Base-by-base conservation (phyloP, 2,329 filamentous ascomycete genomes). In the Teratosphaeria viscida region DNA sequence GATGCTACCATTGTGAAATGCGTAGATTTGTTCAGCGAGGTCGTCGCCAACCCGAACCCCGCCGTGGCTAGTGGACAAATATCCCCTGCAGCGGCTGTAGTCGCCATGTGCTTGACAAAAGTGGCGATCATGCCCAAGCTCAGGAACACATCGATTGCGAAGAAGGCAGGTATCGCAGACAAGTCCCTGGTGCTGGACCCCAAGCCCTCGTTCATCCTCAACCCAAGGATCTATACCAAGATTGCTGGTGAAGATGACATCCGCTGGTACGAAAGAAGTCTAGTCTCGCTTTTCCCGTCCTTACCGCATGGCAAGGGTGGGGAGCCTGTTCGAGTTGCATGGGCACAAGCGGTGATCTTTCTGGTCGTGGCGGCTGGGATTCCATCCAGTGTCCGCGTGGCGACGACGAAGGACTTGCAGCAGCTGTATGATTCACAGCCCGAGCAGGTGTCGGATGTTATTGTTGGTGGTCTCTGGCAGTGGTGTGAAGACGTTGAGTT, bases 311-410 rank as follows among this genome's bases (percentile, higher is more conserved):
- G 79, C 12, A 71, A 77, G 3, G 75, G 58, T 10, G 60, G 62
- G 8, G 19, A 54, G 6, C 57, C 58, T n/a, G 43, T 66, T 26
- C 56, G 61, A 10, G 63, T 59, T 23, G 66, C 67, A 8, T 99
- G 92, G 94, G 86, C 89, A 14, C 89, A 95, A 67, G 86, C 88
- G 2, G 83, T 92, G 60, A 85, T 96, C n/a, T 95, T 88, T 71
- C 77, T 89, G 16, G 82, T 92, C 54, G 85, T 85, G 54, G 85
- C 86, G 1, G 76, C 83, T 14, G 77, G 73, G 12, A 77, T 89
- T 23, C 79, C 86, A 12, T 79, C 85, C 2, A 78, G 78, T 43
- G 77, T 88, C 55, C 85, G 88, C 59, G 85, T 85, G 63, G 81
- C 85, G 65, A 83, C 86, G 4, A 79, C 79, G 23, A 76, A 79